phyloP scores from a whole-genome alignment of 1,139 yeast species.

The Groenewaldozyma sp. region DNA sequence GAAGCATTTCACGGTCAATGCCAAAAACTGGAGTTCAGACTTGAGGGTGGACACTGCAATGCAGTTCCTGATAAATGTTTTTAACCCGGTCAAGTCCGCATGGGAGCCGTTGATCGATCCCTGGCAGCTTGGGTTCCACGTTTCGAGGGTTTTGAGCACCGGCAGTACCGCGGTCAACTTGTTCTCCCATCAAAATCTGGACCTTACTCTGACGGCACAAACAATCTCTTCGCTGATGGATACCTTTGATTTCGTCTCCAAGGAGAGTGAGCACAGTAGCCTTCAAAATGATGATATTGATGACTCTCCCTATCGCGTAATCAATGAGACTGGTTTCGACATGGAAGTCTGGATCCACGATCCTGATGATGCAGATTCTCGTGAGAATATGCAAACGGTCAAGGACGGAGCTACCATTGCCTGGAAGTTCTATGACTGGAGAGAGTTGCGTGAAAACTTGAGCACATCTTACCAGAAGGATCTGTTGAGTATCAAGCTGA shows the following conservation, averaged over 20 bases:
- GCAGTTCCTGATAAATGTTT: conserved; percentile 66
- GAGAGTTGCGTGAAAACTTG: conserved; percentile 68
- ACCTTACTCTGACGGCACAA: conserved; percentile 72
- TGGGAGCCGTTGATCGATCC: conserved; percentile 96
- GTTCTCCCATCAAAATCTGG: conserved; percentile 66
- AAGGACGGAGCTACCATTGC: conserved; percentile 47
- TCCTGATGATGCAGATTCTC: conserved; percentile 19
- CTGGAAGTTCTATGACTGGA: conserved; percentile 97
- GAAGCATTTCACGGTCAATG: conserved; percentile 61
- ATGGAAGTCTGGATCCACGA: conserved; percentile 68
- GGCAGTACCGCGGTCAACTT: conserved; percentile 52
- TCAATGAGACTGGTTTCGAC: conserved; percentile 79
- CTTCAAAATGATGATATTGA: conserved; percentile 61
- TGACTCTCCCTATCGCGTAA: conserved; percentile 70
- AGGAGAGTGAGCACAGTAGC: conserved; percentile 46
- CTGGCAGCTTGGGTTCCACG: conserved; percentile 73
- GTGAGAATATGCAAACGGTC: conserved; percentile 24
- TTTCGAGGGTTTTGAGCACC: conserved; percentile 37
- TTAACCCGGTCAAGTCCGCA: conserved; percentile 82
- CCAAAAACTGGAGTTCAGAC: conserved; percentile 87
- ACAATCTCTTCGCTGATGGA: conserved; percentile 35
- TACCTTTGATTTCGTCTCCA: conserved; percentile 59
- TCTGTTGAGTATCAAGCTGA: conserved; percentile 50
- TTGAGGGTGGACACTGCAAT: conserved; percentile 52
- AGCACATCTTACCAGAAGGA: conserved; percentile 56